A percentile compares a stretch with the other conserved stretches of the same genome.
These are phyloP conservation scores for Gautieria morchelliformis DNA, from an alignment of 768 basidiomycete genomes.

Conservation along the genomic window DNA sequence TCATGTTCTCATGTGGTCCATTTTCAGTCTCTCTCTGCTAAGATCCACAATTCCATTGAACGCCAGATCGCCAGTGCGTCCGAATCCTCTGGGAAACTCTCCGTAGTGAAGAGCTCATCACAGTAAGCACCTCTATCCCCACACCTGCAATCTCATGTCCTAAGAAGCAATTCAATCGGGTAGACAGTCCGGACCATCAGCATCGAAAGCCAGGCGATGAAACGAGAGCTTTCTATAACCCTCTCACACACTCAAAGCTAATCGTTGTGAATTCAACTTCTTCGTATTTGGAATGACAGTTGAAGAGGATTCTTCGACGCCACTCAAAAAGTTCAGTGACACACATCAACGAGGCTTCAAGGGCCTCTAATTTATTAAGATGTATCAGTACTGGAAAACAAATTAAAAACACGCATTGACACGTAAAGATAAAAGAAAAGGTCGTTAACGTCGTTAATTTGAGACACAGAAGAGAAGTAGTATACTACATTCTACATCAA, in stretches of 20 bases:
- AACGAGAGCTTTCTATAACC: not conserved
- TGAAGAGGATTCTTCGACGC: not conserved
- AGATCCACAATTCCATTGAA: constrained; percentile 89
- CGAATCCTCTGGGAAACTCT: constrained; percentile 70
- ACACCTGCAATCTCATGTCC: not conserved
- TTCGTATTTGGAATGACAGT: not conserved
- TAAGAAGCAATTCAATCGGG: not conserved
- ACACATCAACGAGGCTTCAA: not conserved
- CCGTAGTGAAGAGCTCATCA: constrained; percentile 70
- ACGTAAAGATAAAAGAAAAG: not conserved
- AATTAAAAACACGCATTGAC: not conserved
- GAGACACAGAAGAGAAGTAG: not conserved
- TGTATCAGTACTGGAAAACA: not conserved
- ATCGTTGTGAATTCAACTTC: not conserved
- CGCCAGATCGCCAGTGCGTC: constrained; percentile 85
- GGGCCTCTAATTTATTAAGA: not conserved
- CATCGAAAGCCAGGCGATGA: constrained; percentile 1
- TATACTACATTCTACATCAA: constrained; percentile 6
- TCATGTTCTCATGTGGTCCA: constrained; percentile 8
- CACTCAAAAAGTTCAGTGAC: not conserved
- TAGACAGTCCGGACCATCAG: not conserved
- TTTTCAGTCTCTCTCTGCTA: constrained; percentile 68
- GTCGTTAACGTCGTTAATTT: constrained; percentile 7
- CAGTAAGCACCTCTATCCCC: not conserved
- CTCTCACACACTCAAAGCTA: not conserved